A percentile compares a stretch with the other conserved stretches of the same genome.
phyloP scores from a whole-genome alignment of 257 asterid species.

The Dorcoceras hygrometricum region DNA sequence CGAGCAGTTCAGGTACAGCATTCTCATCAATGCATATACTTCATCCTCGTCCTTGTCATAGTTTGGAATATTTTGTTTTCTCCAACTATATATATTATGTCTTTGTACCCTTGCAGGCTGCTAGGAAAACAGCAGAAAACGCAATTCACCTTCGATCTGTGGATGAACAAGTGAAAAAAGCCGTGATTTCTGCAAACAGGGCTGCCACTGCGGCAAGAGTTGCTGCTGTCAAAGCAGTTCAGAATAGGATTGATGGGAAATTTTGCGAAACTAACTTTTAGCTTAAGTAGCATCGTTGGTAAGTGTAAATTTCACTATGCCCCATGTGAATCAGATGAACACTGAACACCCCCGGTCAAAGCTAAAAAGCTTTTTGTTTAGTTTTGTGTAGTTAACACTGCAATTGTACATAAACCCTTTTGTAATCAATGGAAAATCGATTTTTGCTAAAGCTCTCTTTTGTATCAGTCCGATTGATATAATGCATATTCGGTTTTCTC shows the following conservation, averaged over 20 bases:
- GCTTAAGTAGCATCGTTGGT: slow-evolving; percentile 11
- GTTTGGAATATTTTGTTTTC: neutral
- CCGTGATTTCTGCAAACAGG: slow-evolving; percentile 55
- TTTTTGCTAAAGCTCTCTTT: slow-evolving; percentile 17
- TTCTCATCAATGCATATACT: neutral
- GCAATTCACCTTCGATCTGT: slow-evolving; percentile 47
- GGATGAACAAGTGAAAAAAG: slow-evolving; percentile 70
- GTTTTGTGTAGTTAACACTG: slow-evolving; percentile 26
- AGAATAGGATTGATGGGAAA: slow-evolving; percentile 44
- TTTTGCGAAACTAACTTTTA: slow-evolving; percentile 41
- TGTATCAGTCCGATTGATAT: slow-evolving; percentile 18
- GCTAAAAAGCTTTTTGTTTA: slow-evolving; percentile 28
- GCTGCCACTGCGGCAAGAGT: slow-evolving; percentile 70
- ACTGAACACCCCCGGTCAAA: slow-evolving; percentile 36
- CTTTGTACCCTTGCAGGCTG: slow-evolving; percentile 46
- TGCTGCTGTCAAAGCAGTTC: slow-evolving; percentile 58
- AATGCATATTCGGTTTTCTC: neutral
- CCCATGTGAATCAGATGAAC: slow-evolving; percentile 16
- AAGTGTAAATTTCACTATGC: slow-evolving; percentile 28
- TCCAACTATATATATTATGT: neutral
- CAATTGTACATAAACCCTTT: slow-evolving; percentile 50
- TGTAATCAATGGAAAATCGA: slow-evolving; percentile 28
- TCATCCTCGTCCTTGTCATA: neutral
- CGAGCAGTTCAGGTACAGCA: slow-evolving; percentile 66
- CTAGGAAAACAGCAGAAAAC: slow-evolving; percentile 61